These are phyloP conservation scores for Sporisorium exsertum DNA, from an alignment of 1,284 basidiomycete genomes.

Conservation along the genomic window DNA sequence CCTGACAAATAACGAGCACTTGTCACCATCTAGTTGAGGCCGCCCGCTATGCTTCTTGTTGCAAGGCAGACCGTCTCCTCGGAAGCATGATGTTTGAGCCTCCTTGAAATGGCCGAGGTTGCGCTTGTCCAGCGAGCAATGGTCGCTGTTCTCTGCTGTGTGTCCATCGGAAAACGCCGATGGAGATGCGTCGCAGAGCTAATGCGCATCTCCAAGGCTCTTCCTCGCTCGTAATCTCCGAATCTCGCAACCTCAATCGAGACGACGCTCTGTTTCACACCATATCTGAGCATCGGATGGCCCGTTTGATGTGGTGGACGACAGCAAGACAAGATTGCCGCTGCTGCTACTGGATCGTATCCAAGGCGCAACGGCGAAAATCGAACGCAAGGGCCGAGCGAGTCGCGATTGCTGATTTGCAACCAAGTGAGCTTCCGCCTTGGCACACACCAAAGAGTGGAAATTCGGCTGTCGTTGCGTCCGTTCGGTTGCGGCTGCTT, in stretches of 20 bases:
- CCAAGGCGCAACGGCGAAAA: background rate
- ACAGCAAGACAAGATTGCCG: background rate
- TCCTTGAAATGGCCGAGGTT: background rate
- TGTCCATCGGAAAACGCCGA: background rate
- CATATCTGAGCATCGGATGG: background rate
- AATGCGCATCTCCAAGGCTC: background rate
- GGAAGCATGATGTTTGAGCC: no score
- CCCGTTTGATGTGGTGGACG: background rate
- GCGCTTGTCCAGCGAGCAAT: background rate
- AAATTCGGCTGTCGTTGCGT: background rate
- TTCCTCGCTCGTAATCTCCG: background rate
- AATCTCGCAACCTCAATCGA: background rate
- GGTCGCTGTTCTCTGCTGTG: background rate
- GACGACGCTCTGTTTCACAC: background rate
- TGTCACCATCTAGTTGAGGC: background rate
- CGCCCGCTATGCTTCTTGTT: background rate
- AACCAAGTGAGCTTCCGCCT: no score
- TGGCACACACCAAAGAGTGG: background rate
- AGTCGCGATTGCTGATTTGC: no score
- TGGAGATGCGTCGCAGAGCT: background rate
- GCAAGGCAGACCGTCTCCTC: no score
- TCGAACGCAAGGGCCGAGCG: constrained; percentile 12
- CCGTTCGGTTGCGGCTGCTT: constrained; percentile 10
- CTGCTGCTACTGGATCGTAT: background rate
- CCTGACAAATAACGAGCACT: background rate